Conservation (phyloP, 2,329 filamentous ascomycete species). For the Trichoderma asperellum region DNA sequence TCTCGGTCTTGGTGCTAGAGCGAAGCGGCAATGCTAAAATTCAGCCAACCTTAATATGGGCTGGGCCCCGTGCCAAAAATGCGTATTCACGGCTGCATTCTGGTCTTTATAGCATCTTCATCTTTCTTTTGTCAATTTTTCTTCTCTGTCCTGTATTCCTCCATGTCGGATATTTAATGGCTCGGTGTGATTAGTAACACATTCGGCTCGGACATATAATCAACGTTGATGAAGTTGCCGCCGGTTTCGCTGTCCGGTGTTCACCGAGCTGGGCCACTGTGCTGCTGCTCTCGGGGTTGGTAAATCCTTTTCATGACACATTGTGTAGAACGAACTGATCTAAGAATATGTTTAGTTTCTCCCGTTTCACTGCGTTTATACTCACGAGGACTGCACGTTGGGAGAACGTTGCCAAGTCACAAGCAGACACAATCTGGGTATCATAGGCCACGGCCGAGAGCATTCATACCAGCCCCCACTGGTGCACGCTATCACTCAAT, state of each 20-base stretch:
- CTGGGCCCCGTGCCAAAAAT: background rate
- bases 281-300: background rate
- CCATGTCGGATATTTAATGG: background rate
- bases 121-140: background rate
- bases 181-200: background rate
- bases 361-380: background rate
- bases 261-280: slow-evolving; percentile 5
- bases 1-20: slow-evolving; percentile 21
- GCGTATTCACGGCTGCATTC: background rate
- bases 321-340: background rate
- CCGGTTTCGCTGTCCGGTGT: slow-evolving; percentile 7
- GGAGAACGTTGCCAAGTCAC: background rate
- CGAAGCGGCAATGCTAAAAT: slow-evolving; percentile 7
- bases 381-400: background rate
- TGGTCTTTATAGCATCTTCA: background rate
- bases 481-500: slow-evolving; percentile 5
- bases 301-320: background rate
- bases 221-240: slow-evolving; percentile 11
- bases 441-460: background rate
- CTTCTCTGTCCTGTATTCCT: background rate
- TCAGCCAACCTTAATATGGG: background rate
- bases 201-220: background rate
- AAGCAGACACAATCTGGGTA: background rate
- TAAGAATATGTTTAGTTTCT: background rate
- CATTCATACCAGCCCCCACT: background rate